Conservation (phyloP, 768 basidiomycete genomes). For the Trametes elegans region DNA sequence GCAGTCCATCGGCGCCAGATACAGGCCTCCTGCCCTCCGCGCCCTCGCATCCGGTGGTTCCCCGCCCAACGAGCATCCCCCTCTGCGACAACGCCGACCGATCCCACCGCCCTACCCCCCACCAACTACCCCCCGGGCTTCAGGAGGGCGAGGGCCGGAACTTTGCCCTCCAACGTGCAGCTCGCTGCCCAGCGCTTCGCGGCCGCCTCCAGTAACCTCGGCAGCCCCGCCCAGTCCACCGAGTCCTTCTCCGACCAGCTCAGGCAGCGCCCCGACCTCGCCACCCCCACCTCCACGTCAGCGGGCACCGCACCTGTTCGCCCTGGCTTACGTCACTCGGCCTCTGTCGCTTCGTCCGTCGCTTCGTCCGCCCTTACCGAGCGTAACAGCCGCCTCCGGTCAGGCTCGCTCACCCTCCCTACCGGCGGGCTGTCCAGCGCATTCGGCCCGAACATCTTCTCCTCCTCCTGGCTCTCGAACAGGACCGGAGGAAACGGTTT, state of each 20-base stretch:
- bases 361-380: constrained; percentile 53
- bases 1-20: constrained; percentile 62
- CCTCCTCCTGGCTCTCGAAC: constrained; percentile 82
- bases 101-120: constrained; percentile 58
- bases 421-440: constrained; percentile 71
- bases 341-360: constrained; percentile 60
- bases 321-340: constrained; percentile 74
- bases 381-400: constrained; percentile 81
- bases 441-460: constrained; percentile 87
- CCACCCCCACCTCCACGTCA: constrained; percentile 37
- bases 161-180: constrained; percentile 93
- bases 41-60: constrained; percentile 65
- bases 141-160: constrained; percentile 94
- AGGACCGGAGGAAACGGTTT: constrained; percentile 57
- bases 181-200: constrained; percentile 83
- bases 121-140: constrained; percentile 84
- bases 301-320: constrained; percentile 47
- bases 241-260: constrained; percentile 48
- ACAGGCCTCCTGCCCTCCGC: constrained; percentile 79
- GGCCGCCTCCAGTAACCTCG: constrained; percentile 58
- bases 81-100: constrained; percentile 58
- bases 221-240: constrained; percentile 47
- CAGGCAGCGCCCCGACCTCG: constrained; percentile 33
- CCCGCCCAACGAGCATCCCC: constrained; percentile 64
- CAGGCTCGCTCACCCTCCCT: constrained; percentile 89